Evolutionary conservation across 1,284 basidiomycete genomes (phyloP), one percentile per base, ranked within the genome.

Genomic region (Moesziomyces sp.): DNA sequence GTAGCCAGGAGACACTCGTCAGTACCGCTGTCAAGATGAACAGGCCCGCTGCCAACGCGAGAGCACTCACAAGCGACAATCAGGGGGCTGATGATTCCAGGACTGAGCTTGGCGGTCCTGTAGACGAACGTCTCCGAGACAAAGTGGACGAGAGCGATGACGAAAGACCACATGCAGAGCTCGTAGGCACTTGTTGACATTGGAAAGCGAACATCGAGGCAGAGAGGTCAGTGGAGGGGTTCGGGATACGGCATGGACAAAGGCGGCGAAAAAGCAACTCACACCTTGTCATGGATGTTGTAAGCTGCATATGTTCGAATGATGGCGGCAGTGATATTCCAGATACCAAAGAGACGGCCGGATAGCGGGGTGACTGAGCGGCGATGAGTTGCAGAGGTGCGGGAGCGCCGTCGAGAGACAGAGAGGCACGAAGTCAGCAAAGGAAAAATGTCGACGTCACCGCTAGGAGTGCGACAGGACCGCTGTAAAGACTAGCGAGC

Each of bases 91-190:
- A 94, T 82, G 26, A 91, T 88, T 0, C 90, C 90, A 0, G 87
- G 78, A 56, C 87, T 57, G 46, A 92, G 69, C 60, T 88, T 91
- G 54, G 92, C 90, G 5, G 93, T 91, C 63, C 90, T 89, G 86
- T 91, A 98, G 73, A 96, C 88, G 79, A 94, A 85, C 58, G 93
- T 84, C 85, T 99, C 96, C 26, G 92, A 91, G 35, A 88, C 87
- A 83, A 97, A 97, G 86, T 99, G 96, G 13, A 87, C 89, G 73
- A 95, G 91, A 0, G 94, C 95, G 77, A 97, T 90, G 66, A 93
- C 88, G 85, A 95, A 98, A 38, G 92, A 91, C 82, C 91, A 88
- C 69, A 96, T 86, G 18, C 93, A 89, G 84, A 98, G 90, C 84
- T 96, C 90, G 86, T 97, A 99, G 8, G 74, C 78, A 26, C 79